Evolutionary conservation across 768 basidiomycete species (phyloP).

Genomic region (Chalciporus chontae): DNA sequence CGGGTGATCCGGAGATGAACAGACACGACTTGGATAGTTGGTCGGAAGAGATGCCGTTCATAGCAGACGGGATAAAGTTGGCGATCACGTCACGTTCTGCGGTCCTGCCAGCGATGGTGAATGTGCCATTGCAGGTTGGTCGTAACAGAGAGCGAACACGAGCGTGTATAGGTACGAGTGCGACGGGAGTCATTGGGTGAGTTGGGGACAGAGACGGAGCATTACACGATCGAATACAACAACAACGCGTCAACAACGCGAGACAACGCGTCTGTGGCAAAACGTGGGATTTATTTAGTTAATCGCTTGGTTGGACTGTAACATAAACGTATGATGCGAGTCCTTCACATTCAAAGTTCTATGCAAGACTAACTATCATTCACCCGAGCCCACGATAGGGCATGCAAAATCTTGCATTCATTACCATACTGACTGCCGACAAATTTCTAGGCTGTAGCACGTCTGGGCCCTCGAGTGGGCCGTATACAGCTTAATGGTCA

Average conservation of each 20-base stretch:
- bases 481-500: constrained; percentile 33
- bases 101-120: constrained; percentile 64
- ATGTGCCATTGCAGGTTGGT: constrained; percentile 56
- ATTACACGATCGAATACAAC: neutral
- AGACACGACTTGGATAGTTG: constrained; percentile 43
- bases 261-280: constrained; percentile 17
- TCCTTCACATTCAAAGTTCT: constrained; percentile 39
- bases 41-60: constrained; percentile 25
- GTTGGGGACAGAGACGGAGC: constrained; percentile 48
- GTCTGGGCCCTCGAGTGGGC: constrained; percentile 34
- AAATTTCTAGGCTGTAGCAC: constrained; percentile 39
- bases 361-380: neutral
- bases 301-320: constrained; percentile 24
- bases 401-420: constrained; percentile 1
- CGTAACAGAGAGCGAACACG: constrained; percentile 71
- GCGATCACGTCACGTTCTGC: constrained; percentile 56
- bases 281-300: neutral
- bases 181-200: constrained; percentile 52
- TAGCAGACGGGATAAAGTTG: constrained; percentile 57
- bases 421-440: neutral
- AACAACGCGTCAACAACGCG: constrained; percentile 26
- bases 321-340: constrained; percentile 34
- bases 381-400: constrained; percentile 18
- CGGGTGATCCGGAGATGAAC: constrained; percentile 91
- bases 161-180: constrained; percentile 46